phyloP scores from a whole-genome alignment of 768 basidiomycete genomes.

The Gymnopilus dilepis region DNA sequence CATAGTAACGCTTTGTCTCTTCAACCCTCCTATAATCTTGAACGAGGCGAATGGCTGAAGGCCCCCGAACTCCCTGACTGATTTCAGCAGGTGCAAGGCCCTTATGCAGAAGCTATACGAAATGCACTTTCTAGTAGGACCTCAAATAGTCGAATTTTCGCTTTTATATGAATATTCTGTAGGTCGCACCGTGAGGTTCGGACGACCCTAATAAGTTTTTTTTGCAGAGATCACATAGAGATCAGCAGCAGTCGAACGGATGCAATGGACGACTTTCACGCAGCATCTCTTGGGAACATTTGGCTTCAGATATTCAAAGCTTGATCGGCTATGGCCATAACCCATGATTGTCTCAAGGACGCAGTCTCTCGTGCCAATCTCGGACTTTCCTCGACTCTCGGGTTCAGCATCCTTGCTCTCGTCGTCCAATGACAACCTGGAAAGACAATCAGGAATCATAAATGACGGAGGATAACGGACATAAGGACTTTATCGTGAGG shows the following conservation, averaged over 20 bases:
- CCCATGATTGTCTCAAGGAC: constrained; percentile 1
- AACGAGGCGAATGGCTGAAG: too few relatives aligned
- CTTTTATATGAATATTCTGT: too few relatives aligned
- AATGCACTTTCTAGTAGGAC: too few relatives aligned
- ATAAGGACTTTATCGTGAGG: constrained; percentile 12
- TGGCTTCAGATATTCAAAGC: constrained; percentile 8
- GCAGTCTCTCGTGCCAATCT: constrained; percentile 12
- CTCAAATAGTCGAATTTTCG: too few relatives aligned
- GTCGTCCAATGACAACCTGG: not conserved
- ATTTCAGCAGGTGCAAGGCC: too few relatives aligned
- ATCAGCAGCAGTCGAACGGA: not conserved
- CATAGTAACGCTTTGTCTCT: too few relatives aligned
- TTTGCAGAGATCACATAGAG: too few relatives aligned
- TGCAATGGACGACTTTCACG: not conserved
- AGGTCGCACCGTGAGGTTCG: too few relatives aligned
- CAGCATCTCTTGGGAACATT: constrained; percentile 8
- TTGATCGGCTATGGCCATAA: not conserved
- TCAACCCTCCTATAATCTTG: too few relatives aligned
- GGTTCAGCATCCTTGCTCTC: not conserved
- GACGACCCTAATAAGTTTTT: too few relatives aligned
- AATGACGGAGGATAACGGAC: constrained; percentile 6
- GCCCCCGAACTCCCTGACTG: too few relatives aligned
- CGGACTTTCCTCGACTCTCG: constrained; percentile 19
- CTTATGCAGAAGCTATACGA: too few relatives aligned
- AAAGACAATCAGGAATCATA: not conserved